Evolutionary conservation across 345 rosid genomes (phyloP), one percentile per base, ranked within the genome.

Genomic region (Hibiscus tridactylites): DNA sequence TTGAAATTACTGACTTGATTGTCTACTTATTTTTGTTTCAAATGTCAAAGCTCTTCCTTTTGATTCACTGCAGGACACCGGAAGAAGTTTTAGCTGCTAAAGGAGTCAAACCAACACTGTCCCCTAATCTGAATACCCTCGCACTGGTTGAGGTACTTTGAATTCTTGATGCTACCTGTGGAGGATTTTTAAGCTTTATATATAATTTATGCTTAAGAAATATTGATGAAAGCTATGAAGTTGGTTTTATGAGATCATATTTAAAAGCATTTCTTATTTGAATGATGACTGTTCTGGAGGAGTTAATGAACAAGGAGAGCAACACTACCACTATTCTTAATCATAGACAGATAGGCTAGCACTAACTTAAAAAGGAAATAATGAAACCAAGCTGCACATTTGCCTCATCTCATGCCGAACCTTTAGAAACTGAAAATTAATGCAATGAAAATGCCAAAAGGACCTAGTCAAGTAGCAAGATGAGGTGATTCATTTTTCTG

Each of bases 81-180:
- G 93, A 91, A 15, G 98, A 93, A 84, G 97, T 93, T 81, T 74
- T 93, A 77, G 97, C 97, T 64, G 96, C 98, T 72, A 91, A 85
- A 90, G 98, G 98, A 65, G 97, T 93, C 76, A 91, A 93, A 78
- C 98, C 97, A 70, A 86, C 94, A 12, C 81, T 93, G 73, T 93
- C 98, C 74, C 95, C 98, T 63, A 93, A 93, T 85, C 84, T 93
- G 44, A 85, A 91, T 72, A 91, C 97, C 65, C 96, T 91, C 68
- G 96, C 96, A 19, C 67, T 91, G 70, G 86, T 93, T 54, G 97
- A 93, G 97, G 98, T 93, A 68, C 67, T 70, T 74, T 78, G 10
- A 76, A 61, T 75, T 2, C 65, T 71, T 29, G 54, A 71, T 46
- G 49, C 21, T 63, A 63, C 1, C 3, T 44, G 1, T 31, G 21